Base-by-base conservation (phyloP, 495 filamentous ascomycete species). In the Penicillium daleae region DNA sequence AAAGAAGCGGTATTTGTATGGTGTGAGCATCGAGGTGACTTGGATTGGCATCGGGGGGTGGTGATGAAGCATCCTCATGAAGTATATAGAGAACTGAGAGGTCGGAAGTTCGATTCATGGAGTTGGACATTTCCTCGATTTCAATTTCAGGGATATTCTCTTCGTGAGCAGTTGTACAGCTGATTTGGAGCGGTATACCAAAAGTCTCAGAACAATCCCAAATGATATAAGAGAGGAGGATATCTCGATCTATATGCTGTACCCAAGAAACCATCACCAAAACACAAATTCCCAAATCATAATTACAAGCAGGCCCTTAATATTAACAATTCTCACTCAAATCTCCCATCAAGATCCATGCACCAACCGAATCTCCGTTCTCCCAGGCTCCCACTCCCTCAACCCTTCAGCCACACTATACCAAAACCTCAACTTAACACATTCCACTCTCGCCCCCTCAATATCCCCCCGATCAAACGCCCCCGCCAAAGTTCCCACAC, bases 401-500 rank as follows among this genome's bases (percentile, higher is more conserved):
- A 97, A 73, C 26, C 88, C 90, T 78, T 96, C 89, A 52, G 85
- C 83, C 53, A 99, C 86, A 82, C 92, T 95, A 69, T 88, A 81
- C 95, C 95, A 97, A 80, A 97, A 99, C 76, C 92, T 81, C 82
- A 98, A 77, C 74, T 83, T 78, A 7, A 96, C 86, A 46, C 86
- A 86, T 83, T 94, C 92, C 60, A 57, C 69, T 78, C 81, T 86
- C 33, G 92, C 95, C 19, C 32, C 73, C 66, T 86, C 82, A 51
- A 90, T 66, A 78, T 96, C 88, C 40, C 88, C 90, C 7, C 44
- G 55, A 70, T 70, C 77, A 75, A 98, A 93, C n/a, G 85, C 82
- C 54, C 70, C 69, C 40, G 80, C 89, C 21, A 99, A 65, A 26
- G 61, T 66, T 52, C 67, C 64, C 72, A 92, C 87, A 58, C 85